Base-by-base conservation (phyloP, 768 basidiomycete genomes). In the Termitomyces sp. region DNA sequence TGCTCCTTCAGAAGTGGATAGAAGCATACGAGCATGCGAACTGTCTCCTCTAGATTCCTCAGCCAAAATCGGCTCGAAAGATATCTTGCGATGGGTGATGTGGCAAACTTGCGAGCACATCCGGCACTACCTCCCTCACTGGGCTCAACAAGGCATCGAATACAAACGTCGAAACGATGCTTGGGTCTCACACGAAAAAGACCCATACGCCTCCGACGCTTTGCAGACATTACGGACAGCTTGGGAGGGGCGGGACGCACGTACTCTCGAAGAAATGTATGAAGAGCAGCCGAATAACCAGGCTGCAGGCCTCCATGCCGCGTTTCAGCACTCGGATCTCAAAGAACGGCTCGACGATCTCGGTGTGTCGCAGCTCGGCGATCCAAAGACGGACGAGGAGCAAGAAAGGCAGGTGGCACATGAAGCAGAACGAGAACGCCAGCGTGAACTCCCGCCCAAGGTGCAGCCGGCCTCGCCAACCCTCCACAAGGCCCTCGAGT, bases 351-450 rank as follows among this genome's bases (percentile, higher is more conserved):
- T 68, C 16, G 11, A 35, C 5, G n/a, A 57, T 10, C 65, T 77
- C 16, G 74, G 75, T 3, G 32, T 71, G 7, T 53, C 49, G 11
- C 44, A 59, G 1, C 34, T 73, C 4, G 34, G 45, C 5, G 57
- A 66, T 21, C 58, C 45, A 16, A 60, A 54, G 32, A 65, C 77
- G 65, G 74, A 73, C 31, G 78, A 81, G 61, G 81, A 82, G 56
- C 81, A 82, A 56, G 82, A 82, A 54, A 66, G 80, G 25, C 80
- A 82, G 54, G 65, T 82, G 8, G 57, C 61, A 4, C 75, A 75
- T 17, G 77, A 82, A 62, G 65, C 70, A 6, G 78, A 80, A 59
- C 65, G 62, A 5, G 78, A 82, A 56, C 65, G 62, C 10, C 38
- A 54, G 53, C 57, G 73, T 1, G 66, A 77, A 31, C 53, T 54